Evolutionary conservation across 129 eudicot genomes (phyloP).

Genomic region (Pittosporum tobira): DNA sequence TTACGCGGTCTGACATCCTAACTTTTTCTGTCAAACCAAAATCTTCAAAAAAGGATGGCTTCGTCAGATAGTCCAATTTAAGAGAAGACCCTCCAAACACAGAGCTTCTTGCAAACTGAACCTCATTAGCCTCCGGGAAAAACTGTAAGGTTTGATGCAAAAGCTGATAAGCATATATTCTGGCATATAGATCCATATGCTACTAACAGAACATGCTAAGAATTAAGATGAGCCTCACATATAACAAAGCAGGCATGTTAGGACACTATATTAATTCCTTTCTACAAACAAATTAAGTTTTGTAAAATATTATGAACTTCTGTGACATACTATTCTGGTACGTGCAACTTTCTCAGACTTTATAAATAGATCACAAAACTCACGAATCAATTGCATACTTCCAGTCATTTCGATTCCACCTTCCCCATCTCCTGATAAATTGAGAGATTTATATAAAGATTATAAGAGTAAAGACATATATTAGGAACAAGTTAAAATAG

Average conservation of each 20-base stretch:
- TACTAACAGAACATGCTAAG: too few relatives aligned
- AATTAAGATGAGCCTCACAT: neutral
- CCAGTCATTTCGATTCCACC: constrained; percentile 99
- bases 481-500: neutral
- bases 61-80: constrained; percentile 85
- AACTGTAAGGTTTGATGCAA: constrained; percentile 48
- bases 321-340: constrained; percentile 67
- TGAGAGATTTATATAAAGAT: neutral
- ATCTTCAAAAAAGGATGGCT: constrained; percentile 93
- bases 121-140: constrained; percentile 96
- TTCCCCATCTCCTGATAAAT: constrained; percentile 77
- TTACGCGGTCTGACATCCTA: constrained; percentile 85
- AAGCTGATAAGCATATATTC: constrained; percentile 4
- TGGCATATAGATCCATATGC: too few relatives aligned
- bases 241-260: neutral
- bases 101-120: constrained; percentile 65
- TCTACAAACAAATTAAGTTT: neutral
- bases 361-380: constrained; percentile 74
- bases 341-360: constrained; percentile 64
- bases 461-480: constrained; percentile 2
- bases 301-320: neutral
- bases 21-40: constrained; percentile 70
- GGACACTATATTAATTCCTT: neutral
- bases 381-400: constrained; percentile 88
- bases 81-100: constrained; percentile 78